Evolutionary conservation across 2,329 filamentous ascomycete genomes (phyloP).

Genomic region (Neoarthrinium moseri): DNA sequence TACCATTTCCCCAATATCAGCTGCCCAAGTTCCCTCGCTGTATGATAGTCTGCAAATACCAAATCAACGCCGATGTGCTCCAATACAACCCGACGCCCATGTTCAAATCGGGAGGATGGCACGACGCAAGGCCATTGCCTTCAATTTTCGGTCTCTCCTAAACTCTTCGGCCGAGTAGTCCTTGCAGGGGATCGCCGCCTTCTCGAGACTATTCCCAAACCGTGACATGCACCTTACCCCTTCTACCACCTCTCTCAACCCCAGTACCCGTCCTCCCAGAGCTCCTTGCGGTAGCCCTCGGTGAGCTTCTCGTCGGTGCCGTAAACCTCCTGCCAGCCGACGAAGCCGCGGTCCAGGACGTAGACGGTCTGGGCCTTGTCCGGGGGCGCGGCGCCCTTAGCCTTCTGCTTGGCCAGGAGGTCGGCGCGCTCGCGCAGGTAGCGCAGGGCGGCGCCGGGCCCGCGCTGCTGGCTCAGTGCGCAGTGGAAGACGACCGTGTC

Average conservation of each 20-base stretch:
- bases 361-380: slow-evolving; percentile 65
- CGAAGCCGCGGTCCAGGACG: slow-evolving; percentile 82
- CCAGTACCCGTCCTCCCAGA: slow-evolving; percentile 68
- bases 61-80: no score
- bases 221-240: no score
- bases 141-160: no score
- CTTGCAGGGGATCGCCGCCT: no score
- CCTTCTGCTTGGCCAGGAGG: slow-evolving; percentile 21
- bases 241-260: slow-evolving; percentile 1
- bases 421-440: slow-evolving; percentile 73
- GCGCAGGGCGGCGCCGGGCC: slow-evolving; percentile 77
- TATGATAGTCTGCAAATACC: no score
- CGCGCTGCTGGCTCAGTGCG: slow-evolving; percentile 85
- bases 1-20: no score
- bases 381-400: slow-evolving; percentile 17
- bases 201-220: no score
- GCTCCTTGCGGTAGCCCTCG: slow-evolving; percentile 77
- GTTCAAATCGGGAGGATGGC: no score
- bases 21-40: no score
- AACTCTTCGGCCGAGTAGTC: no score
- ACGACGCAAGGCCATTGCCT: no score
- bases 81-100: no score
- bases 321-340: slow-evolving; percentile 82
- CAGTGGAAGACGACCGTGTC: slow-evolving; percentile 93
- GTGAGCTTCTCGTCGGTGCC: slow-evolving; percentile 79